Percentiles rank a stretch among this genome's conserved stretches.
These are phyloP conservation scores for Globisporangium sylvaticum DNA, from an alignment of 352 stramenopile species.

Conservation along the genomic window DNA sequence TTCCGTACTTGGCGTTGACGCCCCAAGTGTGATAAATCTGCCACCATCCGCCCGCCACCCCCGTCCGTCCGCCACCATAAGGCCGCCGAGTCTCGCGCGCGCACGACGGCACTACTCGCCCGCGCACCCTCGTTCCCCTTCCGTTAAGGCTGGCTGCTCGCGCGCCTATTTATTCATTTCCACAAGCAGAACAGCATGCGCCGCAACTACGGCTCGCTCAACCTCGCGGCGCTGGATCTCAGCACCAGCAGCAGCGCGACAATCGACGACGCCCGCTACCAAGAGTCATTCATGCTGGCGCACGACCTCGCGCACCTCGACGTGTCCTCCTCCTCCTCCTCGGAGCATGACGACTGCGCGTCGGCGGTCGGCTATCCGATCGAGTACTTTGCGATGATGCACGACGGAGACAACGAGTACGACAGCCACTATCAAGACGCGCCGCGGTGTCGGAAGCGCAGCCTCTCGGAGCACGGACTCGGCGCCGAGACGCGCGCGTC, in stretches of 20 bases:
- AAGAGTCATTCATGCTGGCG: conserved; percentile 26
- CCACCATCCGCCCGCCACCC: not conserved
- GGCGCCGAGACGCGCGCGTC: conserved; percentile 21
- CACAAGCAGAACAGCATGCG: conserved; percentile 24
- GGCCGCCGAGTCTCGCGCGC: not conserved
- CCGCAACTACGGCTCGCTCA: conserved; percentile 52
- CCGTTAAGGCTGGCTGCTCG: not conserved
- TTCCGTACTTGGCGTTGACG: conserved; percentile 10
- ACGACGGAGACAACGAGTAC: not conserved
- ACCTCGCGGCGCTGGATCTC: conserved; percentile 46
- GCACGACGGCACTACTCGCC: not conserved
- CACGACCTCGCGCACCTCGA: conserved; percentile 22
- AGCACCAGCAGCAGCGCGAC: conserved; percentile 17
- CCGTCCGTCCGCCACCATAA: conserved; percentile 8
- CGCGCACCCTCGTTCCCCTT: not conserved
- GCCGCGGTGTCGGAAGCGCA: conserved; percentile 21
- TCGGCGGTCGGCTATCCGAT: conserved; percentile 32
- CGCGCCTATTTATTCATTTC: conserved; percentile 6
- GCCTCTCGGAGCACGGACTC: conserved; percentile 16
- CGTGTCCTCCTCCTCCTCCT: not conserved
- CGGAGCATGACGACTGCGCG: conserved; percentile 26
- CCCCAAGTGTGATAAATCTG: not conserved
- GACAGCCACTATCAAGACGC: conserved; percentile 13
- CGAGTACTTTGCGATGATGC: conserved; percentile 4
- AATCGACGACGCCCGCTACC: conserved; percentile 19